Base-by-base conservation (phyloP, 257 asterid species). In the Prunella vulgaris region DNA sequence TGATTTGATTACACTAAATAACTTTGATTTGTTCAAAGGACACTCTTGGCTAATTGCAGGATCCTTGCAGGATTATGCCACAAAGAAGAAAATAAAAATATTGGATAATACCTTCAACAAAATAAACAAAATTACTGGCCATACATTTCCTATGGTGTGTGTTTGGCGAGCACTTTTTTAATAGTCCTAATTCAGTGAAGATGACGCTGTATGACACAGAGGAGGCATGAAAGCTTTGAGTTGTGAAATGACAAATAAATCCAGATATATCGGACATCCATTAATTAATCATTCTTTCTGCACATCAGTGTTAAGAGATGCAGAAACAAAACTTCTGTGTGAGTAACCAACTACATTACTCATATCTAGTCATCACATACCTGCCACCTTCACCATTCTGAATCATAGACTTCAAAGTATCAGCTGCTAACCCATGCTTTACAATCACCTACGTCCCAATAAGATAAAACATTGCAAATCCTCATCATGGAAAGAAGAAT, bases 391-490 rank as follows among this genome's bases (percentile, higher is more conserved):
- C 97, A 17, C 96, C 95, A 71, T 84, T 82, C 60, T 83, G 81
- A 72, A 90, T 84, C 90, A 93, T 80, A 27, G 80, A 75, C 80
- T 81, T 82, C 75, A 93, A 79, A 75, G 95, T 84, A 78, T 88
- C 95, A 38, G 80, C 93, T 51, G 97, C 99, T 62, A 83, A 81
- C 37, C 97, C 99, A 71, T 76, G 92, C 68, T 78, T 87, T 75
- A 93, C 87, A 37, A 79, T 88, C 76, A 93, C 92, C 97, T 90
- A 68, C 51, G 21, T 21, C 9, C 68, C 64, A 38, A 78, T 44
- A 66, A 71, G 37, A 56, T 24, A 35, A 60, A 69, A 64, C 58
- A 74, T 53, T 49, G 21, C 15, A 37, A 66, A 32, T 74, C 35
- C 44, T 64, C 18, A 7, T 52, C 44, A 10, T 17, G 58, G 20